Evolutionary conservation across 495 filamentous ascomycete species (phyloP), one percentile per base, ranked within the genome.

Genomic region (Tuber microsphaerosporum): DNA sequence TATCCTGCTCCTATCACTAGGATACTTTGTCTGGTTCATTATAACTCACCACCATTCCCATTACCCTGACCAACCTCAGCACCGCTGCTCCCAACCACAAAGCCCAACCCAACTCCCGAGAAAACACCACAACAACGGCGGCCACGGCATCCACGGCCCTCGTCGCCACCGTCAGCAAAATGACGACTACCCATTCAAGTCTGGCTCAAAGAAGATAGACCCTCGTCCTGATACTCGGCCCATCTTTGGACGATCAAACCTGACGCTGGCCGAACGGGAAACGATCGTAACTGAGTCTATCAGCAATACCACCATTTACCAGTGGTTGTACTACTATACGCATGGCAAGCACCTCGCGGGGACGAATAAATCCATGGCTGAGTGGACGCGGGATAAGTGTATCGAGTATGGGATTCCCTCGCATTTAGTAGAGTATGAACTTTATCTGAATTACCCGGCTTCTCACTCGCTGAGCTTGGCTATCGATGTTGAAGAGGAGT

Each of bases 291-390:
- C 78, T 22, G 26, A 68, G 2, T 79, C 77, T 31, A 70, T 79
- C 20, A 79, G 70, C 39, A 75, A 73, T 79, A 68, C 73, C 42
- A 75, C 77, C 12, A 75, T 79, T 12, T 70, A 76, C n/a, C 90
- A 96, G 84, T 97, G 93, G 93, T 94, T 91, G 82, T 85, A 88
- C 76, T 98, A 97, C 84, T 98, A 98, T 80, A 97, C 95, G 0
- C 84, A 90, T 2, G 95, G 95, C 0, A 88, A 92, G 1, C 95
- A 99, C 86, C 86, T 99, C 44, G 92, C 91, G 0, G 95, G 95
- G 19, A 92, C 92, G 86, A 98, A 98, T 80, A 87, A 91, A 69
- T 92, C 89, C 73, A 90, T 97, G 85, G 95, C 92, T 7, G 83
- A 91, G 70, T 99, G 93, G 93, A 99, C 95, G 0, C 87, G 89